phyloP scores from a whole-genome alignment of 306 rosid species.

The Rosa multiflora region DNA sequence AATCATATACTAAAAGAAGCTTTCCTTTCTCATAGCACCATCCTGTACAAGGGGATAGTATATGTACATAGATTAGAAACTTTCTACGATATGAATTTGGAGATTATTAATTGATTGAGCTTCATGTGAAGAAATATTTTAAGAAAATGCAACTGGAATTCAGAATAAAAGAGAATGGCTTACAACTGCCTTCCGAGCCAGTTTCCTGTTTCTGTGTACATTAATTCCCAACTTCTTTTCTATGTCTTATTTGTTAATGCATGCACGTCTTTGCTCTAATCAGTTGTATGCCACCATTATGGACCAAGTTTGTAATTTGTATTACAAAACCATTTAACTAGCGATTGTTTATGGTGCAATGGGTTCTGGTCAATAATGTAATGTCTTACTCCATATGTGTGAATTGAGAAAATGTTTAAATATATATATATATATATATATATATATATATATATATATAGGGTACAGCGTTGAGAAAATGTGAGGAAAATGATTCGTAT shows the following conservation, averaged over 20 bases:
- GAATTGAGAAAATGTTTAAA: background rate
- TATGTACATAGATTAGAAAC: background rate
- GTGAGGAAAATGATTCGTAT: background rate
- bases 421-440: too few species aligned
- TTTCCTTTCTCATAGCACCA: constrained; percentile 54
- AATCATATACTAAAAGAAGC: constrained; percentile 49
- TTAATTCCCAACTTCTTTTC: background rate
- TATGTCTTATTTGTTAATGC: background rate
- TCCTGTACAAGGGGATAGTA: constrained; percentile 20
- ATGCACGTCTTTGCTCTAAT: background rate
- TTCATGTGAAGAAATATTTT: background rate
- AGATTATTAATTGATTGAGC: background rate
- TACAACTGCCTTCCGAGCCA: background rate
- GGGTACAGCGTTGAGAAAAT: too few species aligned
- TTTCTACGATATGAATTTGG: background rate
- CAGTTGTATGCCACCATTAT: background rate
- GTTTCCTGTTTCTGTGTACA: background rate
- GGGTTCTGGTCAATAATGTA: background rate
- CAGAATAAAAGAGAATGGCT: background rate
- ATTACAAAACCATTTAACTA: background rate
- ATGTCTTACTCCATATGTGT: background rate
- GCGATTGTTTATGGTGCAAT: background rate
- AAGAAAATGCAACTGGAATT: background rate
- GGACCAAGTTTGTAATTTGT: background rate
- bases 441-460: too few species aligned